Evolutionary conservation across 768 basidiomycete genomes (phyloP).

Genomic region (Tephrocybe sp.): DNA sequence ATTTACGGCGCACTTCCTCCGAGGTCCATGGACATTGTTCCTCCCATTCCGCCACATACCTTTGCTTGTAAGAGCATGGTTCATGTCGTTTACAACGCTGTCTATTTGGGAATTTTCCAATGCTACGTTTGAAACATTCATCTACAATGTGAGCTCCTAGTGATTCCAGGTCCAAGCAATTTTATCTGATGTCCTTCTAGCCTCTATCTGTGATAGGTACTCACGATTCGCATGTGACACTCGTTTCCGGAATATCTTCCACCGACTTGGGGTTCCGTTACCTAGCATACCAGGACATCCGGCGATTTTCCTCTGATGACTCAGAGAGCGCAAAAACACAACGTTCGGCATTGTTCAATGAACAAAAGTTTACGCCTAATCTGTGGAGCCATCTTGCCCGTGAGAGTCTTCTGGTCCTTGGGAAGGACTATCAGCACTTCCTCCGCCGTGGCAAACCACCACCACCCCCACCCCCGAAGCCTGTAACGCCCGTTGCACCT

Average conservation of each 20-base stretch:
- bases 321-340: slow-evolving; percentile 39
- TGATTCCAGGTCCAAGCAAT: background rate
- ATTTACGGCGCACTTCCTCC: slow-evolving; percentile 63
- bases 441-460: slow-evolving; percentile 54
- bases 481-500: slow-evolving; percentile 12
- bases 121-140: slow-evolving; percentile 55
- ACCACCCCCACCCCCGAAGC: slow-evolving; percentile 20
- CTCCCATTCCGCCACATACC: slow-evolving; percentile 48
- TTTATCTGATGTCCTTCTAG: slow-evolving; percentile 26
- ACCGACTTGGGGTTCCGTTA: slow-evolving; percentile 51
- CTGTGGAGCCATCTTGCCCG: slow-evolving; percentile 65
- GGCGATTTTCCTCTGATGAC: slow-evolving; percentile 45
- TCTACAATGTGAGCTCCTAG: slow-evolving; percentile 49
- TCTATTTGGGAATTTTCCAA: slow-evolving; percentile 66
- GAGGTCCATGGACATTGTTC: slow-evolving; percentile 52
- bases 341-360: slow-evolving; percentile 61
- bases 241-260: slow-evolving; percentile 67
- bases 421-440: slow-evolving; percentile 68
- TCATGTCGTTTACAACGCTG: slow-evolving; percentile 50
- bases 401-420: slow-evolving; percentile 60
- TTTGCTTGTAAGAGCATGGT: slow-evolving; percentile 48
- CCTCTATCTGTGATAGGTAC: slow-evolving; percentile 47
- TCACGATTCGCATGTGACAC: slow-evolving; percentile 51
- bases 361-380: slow-evolving; percentile 64
- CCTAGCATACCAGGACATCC: slow-evolving; percentile 68